Evolutionary conservation across 257 asterid species (phyloP).

Genomic region (Parsonsia alboflavescens): DNA sequence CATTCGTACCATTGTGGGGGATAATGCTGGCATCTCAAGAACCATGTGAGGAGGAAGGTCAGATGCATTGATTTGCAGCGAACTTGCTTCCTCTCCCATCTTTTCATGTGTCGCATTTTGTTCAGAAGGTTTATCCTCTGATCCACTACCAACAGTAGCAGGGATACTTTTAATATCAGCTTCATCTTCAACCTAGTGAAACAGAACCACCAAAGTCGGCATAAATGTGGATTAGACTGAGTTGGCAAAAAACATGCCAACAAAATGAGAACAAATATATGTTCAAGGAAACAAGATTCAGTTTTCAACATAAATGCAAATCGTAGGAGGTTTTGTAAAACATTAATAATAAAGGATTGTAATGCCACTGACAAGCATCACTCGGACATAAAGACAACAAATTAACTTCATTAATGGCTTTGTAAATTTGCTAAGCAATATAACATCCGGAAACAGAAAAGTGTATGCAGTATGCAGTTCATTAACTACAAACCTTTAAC

Average conservation of each 20-base stretch:
- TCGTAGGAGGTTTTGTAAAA: background rate
- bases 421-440: background rate
- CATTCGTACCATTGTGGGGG: conserved; percentile 91
- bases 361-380: background rate
- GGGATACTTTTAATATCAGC: conserved; percentile 71
- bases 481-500: background rate
- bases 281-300: background rate
- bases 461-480: background rate
- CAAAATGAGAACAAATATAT: background rate
- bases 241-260: background rate
- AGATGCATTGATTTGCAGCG: conserved; percentile 50
- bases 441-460: background rate
- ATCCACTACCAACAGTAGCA: conserved; percentile 41
- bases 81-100: conserved; percentile 40
- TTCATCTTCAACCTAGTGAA: conserved; percentile 78
- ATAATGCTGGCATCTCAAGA: conserved; percentile 92
- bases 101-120: conserved; percentile 37
- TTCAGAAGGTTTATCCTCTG: conserved; percentile 47
- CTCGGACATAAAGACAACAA: background rate
- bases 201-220: conserved; percentile 31
- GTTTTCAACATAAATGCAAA: background rate
- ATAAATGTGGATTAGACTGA: conserved; percentile 4
- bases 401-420: background rate
- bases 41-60: conserved; percentile 94
- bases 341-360: background rate